phyloP scores from a whole-genome alignment of 148 eudicot genomes.

The Rhododendron ferrugineum region DNA sequence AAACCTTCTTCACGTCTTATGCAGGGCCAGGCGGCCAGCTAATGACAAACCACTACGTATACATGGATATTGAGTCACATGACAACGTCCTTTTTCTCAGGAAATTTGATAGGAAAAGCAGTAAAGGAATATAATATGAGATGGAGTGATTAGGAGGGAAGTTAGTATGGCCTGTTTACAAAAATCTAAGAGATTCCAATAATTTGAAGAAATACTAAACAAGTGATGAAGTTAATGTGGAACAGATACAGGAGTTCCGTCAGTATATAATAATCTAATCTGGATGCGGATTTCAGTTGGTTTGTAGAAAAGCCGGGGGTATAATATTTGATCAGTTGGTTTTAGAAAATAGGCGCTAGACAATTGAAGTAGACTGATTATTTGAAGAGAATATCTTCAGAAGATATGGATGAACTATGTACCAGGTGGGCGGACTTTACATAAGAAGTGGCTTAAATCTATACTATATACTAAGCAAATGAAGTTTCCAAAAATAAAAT shows the following conservation, averaged over 20 bases:
- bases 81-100: neutral
- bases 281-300: neutral
- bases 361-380: neutral
- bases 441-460: neutral
- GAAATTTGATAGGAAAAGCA: neutral
- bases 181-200: neutral
- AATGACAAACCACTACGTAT: neutral
- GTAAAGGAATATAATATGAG: neutral
- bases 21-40: neutral
- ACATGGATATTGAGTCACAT: neutral
- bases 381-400: neutral
- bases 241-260: neutral
- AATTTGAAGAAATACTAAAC: neutral
- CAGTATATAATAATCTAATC: neutral
- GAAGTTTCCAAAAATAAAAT: too few relatives aligned
- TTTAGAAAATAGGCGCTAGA: neutral
- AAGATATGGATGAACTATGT: neutral
- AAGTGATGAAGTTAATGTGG: neutral
- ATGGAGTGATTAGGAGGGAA: neutral
- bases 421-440: neutral
- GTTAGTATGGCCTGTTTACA: neutral
- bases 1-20: neutral
- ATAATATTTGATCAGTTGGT: constrained; percentile 1
- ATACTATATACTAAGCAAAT: too few relatives aligned
- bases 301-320: neutral